Base-by-base conservation (phyloP, 2,329 filamentous ascomycete genomes). In the Ophiostoma fasciatum region DNA sequence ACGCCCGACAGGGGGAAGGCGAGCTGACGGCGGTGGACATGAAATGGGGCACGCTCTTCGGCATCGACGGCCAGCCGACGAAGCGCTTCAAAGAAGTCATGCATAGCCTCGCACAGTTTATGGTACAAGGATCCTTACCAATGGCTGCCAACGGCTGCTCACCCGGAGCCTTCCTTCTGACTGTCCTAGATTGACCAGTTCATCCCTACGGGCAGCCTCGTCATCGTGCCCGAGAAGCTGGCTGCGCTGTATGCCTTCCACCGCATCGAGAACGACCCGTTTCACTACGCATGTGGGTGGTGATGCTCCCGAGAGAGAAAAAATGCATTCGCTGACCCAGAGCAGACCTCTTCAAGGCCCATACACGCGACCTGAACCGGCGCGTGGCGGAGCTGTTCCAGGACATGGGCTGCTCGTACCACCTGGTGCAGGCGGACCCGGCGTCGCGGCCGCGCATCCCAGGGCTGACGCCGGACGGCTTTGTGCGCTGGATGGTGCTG, bases 141-240 rank as follows among this genome's bases (percentile, higher is more conserved):
- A n/a, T n/a, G n/a, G n/a, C n/a, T n/a, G n/a, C n/a, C n/a, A n/a
- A n/a, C n/a, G n/a, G n/a, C n/a, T n/a, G n/a, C n/a, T n/a, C n/a
- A n/a, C n/a, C n/a, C n/a, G n/a, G n/a, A n/a, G n/a, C n/a, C n/a
- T n/a, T n/a, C n/a, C n/a, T n/a, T n/a, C n/a, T n/a, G n/a, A n/a
- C n/a, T n/a, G n/a, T n/a, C n/a, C n/a, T 4, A 79, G 74, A 76
- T 82, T 45, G 71, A 80, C 38, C 69, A 82, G 44, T 79, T 77
- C 49, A 61, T 73, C 31, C 78, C 80, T 1, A 71, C 67, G 43
- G 68, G 68, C 33, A 78, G 69, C 23, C 60, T 88, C 13, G 80
- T 90, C 28, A 66, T 93, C 25, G 72, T 78, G 0, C 83, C 84
- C 0, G 60, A 71, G 5, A 90, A 90, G 57, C 69, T 94, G 61